Base-by-base conservation (phyloP, 2,329 filamentous ascomycete genomes). In the Claviceps sp. region DNA sequence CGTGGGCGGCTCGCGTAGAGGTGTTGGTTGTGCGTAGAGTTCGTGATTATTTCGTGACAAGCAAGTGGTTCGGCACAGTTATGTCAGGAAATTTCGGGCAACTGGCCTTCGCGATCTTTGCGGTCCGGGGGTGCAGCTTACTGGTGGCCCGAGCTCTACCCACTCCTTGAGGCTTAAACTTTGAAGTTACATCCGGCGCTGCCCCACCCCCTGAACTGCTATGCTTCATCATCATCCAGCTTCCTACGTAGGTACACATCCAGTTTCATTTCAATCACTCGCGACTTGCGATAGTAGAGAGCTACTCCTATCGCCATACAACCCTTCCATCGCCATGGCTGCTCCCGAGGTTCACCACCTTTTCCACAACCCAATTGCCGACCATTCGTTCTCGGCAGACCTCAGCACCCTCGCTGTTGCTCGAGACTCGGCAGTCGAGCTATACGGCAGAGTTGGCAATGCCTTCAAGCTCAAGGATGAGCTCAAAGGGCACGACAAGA, bases 311-410 rank as follows among this genome's bases (percentile, higher is more conserved):
- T 70, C 65, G 67, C 60, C 57, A 48, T 26, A 49, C 11, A 40
- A 55, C 54, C 38, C 16, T 50, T 47, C 48, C 50, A 18, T 57
- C 67, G 77, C 50, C 55, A 97, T 97, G 91, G 76, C 87, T 52
- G 69, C 84, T 55, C 88, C 90, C 58, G 88, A 97, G 77, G 86
- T 95, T 54, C 88, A 97, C 72, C 90, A 97, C 65, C 85, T 98
- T 59, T 98, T 98, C 74, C 89, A 97, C 74, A 82, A 85, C 61
- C 89, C 91, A 56, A 96, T 98, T 65, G 88, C 88, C 59, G 93
- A 98, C 75, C 93, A 98, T 71, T 96, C 91, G 53, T 98, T 98
- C 80, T 95, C 90, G 58, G 83, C 88, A 56, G 93, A 98, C 72
- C 87, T 84, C 66, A 75, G 83, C 67, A 90, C 85, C 30, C 79